Evolutionary conservation across 441 rosid species (phyloP), one percentile per base, ranked within the genome.

Genomic region (Codiaeum variegatum): DNA sequence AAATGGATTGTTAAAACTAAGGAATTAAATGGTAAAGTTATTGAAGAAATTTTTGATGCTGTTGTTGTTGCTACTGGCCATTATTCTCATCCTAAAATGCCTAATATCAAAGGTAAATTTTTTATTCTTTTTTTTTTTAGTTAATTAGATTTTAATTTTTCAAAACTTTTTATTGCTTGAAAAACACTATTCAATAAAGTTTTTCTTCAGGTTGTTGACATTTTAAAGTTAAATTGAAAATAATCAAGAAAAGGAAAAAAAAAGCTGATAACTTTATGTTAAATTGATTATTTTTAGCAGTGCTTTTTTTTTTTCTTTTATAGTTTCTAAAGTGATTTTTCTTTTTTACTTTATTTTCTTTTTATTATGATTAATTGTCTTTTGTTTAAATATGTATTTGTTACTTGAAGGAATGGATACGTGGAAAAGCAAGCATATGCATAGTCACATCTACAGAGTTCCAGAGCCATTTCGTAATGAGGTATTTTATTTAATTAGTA

Each of bases 11-110:
- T 91, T 29, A 89, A 80, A 78, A 88, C 90, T 70, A 81, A 55
- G 76, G 86, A 73, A 23, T 76, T 69, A n/a, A 73, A 66, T 62
- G 86, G 85, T 19, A 80, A 81, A 68, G 78, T 42, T 36, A 79
- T 69, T 44, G 92, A 92, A 76, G 95, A 90, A 82, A 86, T 92
- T 19, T 94, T 81, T 73, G 96, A 94, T 82, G 97, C 97, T 26
- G 91, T 94, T 62, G 91, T 94, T 74, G 95, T 94, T 44, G 97
- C 95, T 32, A 86, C 89, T 46, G 98, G 98, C 3, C 97, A 94
- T 70, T 94, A 90, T 68, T 83, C 98, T 71, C 82, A 86, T 1
- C 98, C 97, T 51, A 86, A 89, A 73, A 59, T 90, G 83, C 91
- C 97, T 49, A 47, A 84, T 77, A 90, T 93, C 64, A 88, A 85